Conservation (phyloP, 495 filamentous ascomycete species). For the Xanthoparmelia taractica region DNA sequence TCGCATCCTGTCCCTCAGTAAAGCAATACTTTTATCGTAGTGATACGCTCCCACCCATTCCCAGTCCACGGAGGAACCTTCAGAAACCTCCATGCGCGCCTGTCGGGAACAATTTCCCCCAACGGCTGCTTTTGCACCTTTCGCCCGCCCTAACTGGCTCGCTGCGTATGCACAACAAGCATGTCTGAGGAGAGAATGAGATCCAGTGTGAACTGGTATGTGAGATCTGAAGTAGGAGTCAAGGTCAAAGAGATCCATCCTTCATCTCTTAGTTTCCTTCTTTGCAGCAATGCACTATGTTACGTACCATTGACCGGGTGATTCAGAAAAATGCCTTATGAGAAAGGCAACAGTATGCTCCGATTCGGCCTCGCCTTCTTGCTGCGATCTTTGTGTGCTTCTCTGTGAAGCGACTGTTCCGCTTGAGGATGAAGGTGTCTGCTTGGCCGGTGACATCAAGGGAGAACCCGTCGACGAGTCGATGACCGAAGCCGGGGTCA, state of each 20-base stretch:
- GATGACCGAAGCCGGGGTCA: slow-evolving; percentile 46
- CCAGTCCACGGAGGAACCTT: slow-evolving; percentile 45
- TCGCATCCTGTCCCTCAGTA: slow-evolving; percentile 52
- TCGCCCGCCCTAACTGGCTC: slow-evolving; percentile 52
- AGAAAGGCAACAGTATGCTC: slow-evolving; percentile 54
- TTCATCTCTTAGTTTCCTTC: slow-evolving; percentile 24
- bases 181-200: slow-evolving; percentile 54
- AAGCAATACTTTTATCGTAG: slow-evolving; percentile 56
- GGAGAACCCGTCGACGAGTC: slow-evolving; percentile 43
- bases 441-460: slow-evolving; percentile 28
- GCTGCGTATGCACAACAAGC: slow-evolving; percentile 55
- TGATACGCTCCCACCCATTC: slow-evolving; percentile 51
- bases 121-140: slow-evolving; percentile 42
- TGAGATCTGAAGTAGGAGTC: slow-evolving; percentile 52
- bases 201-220: slow-evolving; percentile 49
- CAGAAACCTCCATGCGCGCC: slow-evolving; percentile 47
- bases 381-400: slow-evolving; percentile 5
- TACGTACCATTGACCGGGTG: slow-evolving; percentile 49
- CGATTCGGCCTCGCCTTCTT: slow-evolving; percentile 35
- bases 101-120: slow-evolving; percentile 42
- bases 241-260: slow-evolving; percentile 59
- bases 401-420: background rate
- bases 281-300: no score
- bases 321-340: slow-evolving; percentile 54
- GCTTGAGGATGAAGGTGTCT: background rate